Evolutionary conservation across 768 basidiomycete species (phyloP), one percentile per base, ranked within the genome.

Genomic region (Trametes cinnabarina): DNA sequence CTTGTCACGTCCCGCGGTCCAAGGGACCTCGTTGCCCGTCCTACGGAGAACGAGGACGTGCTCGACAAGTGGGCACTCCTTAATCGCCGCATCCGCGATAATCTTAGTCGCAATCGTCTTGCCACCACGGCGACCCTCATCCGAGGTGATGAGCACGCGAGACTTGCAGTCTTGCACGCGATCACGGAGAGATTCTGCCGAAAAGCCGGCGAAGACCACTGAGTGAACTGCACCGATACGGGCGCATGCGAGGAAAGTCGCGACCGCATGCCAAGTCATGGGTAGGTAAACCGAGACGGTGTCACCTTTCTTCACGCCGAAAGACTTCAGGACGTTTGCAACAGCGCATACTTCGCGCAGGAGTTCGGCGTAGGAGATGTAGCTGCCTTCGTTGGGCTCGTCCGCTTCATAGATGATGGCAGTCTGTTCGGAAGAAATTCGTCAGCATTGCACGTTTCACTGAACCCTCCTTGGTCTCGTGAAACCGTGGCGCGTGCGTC

Each of bases 321-420:
- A 84, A 1, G 77, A 77, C 69, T 88, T 92, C 72, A 99, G 88
- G 4, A 97, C 92, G 65, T 98, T 97, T 43, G 96, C 96, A 51
- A 98, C 73, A 47, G 81, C 76, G 75, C 82, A 95, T 28, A 97
- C 95, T 71, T 98, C 93, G 57, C 85, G 88, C 42, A 98, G 82
- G 55, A 99, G 88, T 70, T 97, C 84, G 17, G 82, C 80, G 71
- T 90, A 99, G 22, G 86, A 78, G 71, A 98, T 79, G 46, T 87
- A 79, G 58, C 83, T 71, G 47, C 92, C 90, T 46, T 92, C 81
- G 54, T 81, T 85, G 0, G 94, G 90, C 71, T 99, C 96, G 67
- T 99, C 96, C 1, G 94, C 95, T 73, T 99, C 96, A 77, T 95
- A 99, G 73, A 98, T 94, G 74, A 98, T 97, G 26, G 96, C 96